phyloP scores from a whole-genome alignment of 768 basidiomycete species.

The Calocera viscosa region DNA sequence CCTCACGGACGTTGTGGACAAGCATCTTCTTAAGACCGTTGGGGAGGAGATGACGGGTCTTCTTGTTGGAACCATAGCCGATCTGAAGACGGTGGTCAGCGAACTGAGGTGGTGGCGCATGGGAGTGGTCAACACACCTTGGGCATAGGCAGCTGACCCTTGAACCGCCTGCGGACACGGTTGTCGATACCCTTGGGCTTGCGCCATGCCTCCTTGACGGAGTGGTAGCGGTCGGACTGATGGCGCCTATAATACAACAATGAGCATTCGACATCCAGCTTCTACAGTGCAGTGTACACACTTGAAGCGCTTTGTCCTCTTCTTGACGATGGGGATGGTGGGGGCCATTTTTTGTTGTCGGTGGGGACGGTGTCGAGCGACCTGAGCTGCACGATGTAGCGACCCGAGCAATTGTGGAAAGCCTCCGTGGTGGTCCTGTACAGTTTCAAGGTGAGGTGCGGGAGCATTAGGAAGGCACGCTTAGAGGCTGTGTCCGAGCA shows the following conservation, averaged over 20 bases:
- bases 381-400: background rate
- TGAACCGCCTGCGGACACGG: constrained; percentile 88
- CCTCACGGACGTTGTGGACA: constrained; percentile 83
- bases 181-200: constrained; percentile 99
- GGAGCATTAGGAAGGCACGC: background rate
- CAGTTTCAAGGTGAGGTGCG: background rate
- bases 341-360: constrained; percentile 29
- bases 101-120: background rate
- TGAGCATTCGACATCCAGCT: constrained; percentile 5
- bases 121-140: constrained; percentile 47
- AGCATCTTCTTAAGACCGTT: constrained; percentile 93
- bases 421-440: background rate
- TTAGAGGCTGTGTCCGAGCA: background rate
- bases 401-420: background rate
- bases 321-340: constrained; percentile 74
- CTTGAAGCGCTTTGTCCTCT: constrained; percentile 97
- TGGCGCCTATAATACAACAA: constrained; percentile 56
- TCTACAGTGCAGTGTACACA: constrained; percentile 23
- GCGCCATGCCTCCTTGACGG: constrained; percentile 97
- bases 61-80: constrained; percentile 86
- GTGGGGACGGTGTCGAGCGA: constrained; percentile 6
- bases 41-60: constrained; percentile 92
- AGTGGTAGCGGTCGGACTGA: constrained; percentile 94
- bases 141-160: constrained; percentile 93
- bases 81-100: constrained; percentile 34